These are phyloP conservation scores for Candolleomyces eurysporus DNA, from an alignment of 768 basidiomycete genomes.

Conservation along the genomic window DNA sequence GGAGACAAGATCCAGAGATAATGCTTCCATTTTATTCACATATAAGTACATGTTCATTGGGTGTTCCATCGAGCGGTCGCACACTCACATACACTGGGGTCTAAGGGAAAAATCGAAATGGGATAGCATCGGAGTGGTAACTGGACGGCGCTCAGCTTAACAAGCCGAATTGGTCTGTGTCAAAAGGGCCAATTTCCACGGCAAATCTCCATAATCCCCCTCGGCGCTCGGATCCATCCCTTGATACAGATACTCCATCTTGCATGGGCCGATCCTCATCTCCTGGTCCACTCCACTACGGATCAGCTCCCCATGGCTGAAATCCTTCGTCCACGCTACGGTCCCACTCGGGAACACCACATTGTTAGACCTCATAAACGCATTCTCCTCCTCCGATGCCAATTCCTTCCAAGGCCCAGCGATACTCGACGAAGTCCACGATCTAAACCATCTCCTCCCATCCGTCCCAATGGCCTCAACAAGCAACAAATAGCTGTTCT, in stretches of 20 bases:
- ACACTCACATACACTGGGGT: no score
- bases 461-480: conserved; percentile 18
- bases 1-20: no score
- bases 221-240: conserved; percentile 8
- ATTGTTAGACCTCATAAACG: conserved; percentile 16
- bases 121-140: no score
- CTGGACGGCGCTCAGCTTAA: no score
- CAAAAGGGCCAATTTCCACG: not conserved
- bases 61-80: no score
- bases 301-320: conserved; percentile 22
- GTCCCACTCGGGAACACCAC: conserved; percentile 11
- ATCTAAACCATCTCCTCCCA: conserved; percentile 14
- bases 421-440: conserved; percentile 15
- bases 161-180: not conserved
- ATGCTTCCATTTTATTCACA: no score
- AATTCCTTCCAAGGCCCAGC: conserved; percentile 12
- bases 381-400: conserved; percentile 11
- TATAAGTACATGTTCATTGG: no score
- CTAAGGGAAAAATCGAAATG: no score
- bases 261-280: conserved; percentile 14
- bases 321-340: conserved; percentile 14
- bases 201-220: not conserved
- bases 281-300: conserved; percentile 16
- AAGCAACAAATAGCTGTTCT: conserved; percentile 11
- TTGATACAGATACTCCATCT: conserved; percentile 17